A percentile compares a stretch with the other conserved stretches of the same genome.
These are phyloP conservation scores for Cercophora newfieldiana DNA, from an alignment of 495 filamentous ascomycete species.

Conservation along the genomic window DNA sequence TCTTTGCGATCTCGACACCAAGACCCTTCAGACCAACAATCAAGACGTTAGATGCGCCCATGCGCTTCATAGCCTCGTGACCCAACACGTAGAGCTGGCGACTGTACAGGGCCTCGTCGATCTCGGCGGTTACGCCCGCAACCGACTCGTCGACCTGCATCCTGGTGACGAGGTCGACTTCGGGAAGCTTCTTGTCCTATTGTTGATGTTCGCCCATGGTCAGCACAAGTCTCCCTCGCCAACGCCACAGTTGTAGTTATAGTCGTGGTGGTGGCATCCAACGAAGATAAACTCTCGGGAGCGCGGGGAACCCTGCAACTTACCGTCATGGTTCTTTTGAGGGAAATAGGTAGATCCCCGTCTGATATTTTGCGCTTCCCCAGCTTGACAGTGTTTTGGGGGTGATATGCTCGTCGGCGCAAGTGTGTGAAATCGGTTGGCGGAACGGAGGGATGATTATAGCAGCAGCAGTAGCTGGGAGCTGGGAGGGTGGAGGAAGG, in stretches of 20 bases:
- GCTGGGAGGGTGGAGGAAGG: conserved; percentile 5
- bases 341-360: conserved; percentile 69
- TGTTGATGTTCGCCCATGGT: not conserved
- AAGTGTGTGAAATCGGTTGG: conserved; percentile 1
- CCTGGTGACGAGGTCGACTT: conserved; percentile 65
- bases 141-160: conserved; percentile 80
- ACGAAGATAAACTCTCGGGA: not conserved
- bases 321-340: conserved; percentile 85
- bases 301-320: conserved; percentile 37
- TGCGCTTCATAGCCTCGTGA: conserved; percentile 99
- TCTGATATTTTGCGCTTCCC: conserved; percentile 84
- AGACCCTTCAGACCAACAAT: conserved; percentile 90
- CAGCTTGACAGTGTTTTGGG: conserved; percentile 45
- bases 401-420: conserved; percentile 9
- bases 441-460: not conserved
- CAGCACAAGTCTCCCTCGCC: not conserved
- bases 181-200: conserved; percentile 47
- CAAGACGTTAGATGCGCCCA: conserved; percentile 94
- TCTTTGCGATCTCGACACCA: conserved; percentile 98
- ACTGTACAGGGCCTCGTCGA: conserved; percentile 97
- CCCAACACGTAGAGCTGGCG: conserved; percentile 97
- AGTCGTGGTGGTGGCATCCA: not conserved
- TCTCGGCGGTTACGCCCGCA: conserved; percentile 57
- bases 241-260: not conserved
- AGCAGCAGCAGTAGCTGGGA: not conserved